phyloP scores from a whole-genome alignment of 345 rosid species.

The Corchorus olitorius region DNA sequence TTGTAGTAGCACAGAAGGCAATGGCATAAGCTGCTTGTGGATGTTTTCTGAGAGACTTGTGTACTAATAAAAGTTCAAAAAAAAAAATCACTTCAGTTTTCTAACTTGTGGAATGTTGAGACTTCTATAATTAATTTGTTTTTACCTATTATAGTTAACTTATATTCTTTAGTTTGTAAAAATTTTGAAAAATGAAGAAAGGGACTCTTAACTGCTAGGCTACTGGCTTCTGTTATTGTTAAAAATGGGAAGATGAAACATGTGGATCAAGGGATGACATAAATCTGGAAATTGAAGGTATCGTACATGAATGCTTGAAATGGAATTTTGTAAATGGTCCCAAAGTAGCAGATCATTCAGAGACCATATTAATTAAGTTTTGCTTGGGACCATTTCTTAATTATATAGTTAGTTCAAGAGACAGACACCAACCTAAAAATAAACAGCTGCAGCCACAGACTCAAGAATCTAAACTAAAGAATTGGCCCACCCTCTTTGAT shows the following conservation, averaged over 20 bases:
- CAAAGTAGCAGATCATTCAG: neutral
- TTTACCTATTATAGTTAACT: neutral
- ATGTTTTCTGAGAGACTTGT: neutral
- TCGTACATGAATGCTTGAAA: neutral
- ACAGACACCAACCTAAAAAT: neutral
- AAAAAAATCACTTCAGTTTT: neutral
- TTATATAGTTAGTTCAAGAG: neutral
- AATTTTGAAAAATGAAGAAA: neutral
- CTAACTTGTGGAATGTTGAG: neutral
- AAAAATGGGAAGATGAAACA: neutral
- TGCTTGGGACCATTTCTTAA: neutral
- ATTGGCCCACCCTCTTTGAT: neutral
- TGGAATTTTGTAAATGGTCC: neutral
- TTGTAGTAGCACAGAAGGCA: neutral
- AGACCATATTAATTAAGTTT: neutral
- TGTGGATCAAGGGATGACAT: neutral
- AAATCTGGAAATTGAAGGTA: neutral
- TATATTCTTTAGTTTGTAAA: neutral
- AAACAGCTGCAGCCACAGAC: neutral
- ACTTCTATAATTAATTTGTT: neutral
- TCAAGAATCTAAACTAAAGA: neutral
- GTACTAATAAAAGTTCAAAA: conserved; percentile 6
- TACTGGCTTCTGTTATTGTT: neutral
- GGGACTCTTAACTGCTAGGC: neutral
- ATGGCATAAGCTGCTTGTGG: neutral